Evolutionary conservation across 306 rosid genomes (phyloP).

Genomic region (Arachis hypogaea): DNA sequence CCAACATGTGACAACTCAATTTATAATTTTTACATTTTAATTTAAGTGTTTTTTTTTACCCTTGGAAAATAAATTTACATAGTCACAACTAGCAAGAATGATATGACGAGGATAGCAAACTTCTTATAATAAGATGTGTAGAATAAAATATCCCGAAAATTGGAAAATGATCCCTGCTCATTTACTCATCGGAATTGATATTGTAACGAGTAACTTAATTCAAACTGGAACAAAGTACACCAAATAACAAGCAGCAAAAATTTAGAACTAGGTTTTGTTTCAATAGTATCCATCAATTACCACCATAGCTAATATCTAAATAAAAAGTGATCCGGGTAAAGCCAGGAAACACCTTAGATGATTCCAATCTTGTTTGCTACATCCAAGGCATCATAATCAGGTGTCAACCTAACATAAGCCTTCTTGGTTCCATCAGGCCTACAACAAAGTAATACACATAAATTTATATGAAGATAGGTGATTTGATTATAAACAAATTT

Average conservation of each 20-base stretch:
- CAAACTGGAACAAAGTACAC: constrained; percentile 32
- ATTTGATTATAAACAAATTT: no score
- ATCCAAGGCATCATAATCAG: constrained; percentile 88
- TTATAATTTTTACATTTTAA: no score
- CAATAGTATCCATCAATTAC: constrained; percentile 18
- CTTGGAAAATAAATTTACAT: no score
- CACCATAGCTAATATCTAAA: constrained; percentile 33
- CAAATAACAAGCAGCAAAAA: constrained; percentile 27
- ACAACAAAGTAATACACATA: constrained; percentile 23
- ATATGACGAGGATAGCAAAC: no score
- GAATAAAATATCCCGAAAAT: no score
- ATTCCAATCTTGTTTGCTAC: constrained; percentile 94
- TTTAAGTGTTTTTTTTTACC: no score
- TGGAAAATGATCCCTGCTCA: neutral
- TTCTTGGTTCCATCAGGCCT: constrained; percentile 97
- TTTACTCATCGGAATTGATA: constrained; percentile 21
- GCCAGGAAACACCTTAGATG: constrained; percentile 50
- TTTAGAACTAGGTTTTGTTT: constrained; percentile 26
- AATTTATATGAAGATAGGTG: neutral
- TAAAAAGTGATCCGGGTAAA: constrained; percentile 1
- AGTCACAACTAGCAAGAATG: no score
- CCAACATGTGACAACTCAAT: no score
- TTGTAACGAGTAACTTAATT: constrained; percentile 25
- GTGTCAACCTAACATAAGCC: constrained; percentile 88
- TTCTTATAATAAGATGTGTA: no score